Conservation (phyloP, 164 flowering plant species). For the Amborella trichopoda region DNA sequence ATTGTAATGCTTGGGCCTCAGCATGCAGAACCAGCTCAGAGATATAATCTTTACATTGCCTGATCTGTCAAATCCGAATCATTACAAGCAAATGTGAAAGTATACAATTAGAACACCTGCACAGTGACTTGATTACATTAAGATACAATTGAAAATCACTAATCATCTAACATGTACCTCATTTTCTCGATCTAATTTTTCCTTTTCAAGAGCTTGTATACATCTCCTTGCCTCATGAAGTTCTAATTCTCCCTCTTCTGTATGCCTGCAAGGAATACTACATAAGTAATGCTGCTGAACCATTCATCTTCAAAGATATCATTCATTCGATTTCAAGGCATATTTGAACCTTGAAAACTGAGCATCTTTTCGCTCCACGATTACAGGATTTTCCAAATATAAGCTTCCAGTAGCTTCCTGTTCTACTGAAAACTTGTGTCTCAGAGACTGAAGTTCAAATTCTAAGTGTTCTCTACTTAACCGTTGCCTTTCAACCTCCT, state of each 20-base stretch:
- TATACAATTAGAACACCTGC: too few relatives aligned
- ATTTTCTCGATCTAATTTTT: conserved; percentile 36
- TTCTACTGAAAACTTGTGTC: conserved; percentile 35
- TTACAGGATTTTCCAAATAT: conserved; percentile 17
- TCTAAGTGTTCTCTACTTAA: conserved; percentile 41
- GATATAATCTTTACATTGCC: conserved; percentile 53
- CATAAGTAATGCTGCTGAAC: too few relatives aligned
- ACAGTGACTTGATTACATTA: too few relatives aligned
- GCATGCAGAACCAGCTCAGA: conserved; percentile 75
- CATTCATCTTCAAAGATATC: too few relatives aligned
- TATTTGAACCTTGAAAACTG: conserved; percentile 33
- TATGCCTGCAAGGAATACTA: conserved; percentile 29
- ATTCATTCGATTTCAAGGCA: too few relatives aligned
- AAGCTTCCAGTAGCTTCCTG: conserved; percentile 29
- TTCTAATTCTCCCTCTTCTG: conserved; percentile 20
- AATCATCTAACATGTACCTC: too few relatives aligned
- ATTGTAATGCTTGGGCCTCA: conserved; percentile 77
- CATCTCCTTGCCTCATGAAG: conserved; percentile 29
- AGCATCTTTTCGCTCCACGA: conserved; percentile 15
- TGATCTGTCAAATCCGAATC: too few relatives aligned
- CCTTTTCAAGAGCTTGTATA: conserved; percentile 44
- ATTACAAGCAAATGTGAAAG: too few relatives aligned
- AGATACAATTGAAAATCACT: too few relatives aligned
- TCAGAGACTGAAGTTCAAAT: conserved; percentile 44
- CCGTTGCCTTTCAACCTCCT: conserved; percentile 52